A percentile compares a stretch with the other conserved stretches of the same genome.
Evolutionary conservation across 139 green algal genomes (phyloP).

Genomic region (Picochlorum sp.): DNA sequence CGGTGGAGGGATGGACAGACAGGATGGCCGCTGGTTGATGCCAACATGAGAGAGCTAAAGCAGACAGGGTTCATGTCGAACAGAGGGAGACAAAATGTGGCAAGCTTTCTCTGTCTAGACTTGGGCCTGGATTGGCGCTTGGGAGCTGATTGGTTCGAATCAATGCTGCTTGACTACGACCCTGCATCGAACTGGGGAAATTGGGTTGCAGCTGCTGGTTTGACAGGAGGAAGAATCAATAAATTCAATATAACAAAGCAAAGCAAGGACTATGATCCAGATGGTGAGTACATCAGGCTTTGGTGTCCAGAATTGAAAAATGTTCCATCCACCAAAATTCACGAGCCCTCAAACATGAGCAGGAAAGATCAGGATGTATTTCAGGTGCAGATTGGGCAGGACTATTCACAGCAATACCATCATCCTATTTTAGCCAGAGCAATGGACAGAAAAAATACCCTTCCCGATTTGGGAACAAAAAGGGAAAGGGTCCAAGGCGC

Average conservation of each 20-base stretch:
- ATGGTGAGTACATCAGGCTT: conserved; percentile 73
- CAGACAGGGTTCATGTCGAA: conserved; percentile 93
- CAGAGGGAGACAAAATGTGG: conserved; percentile 89
- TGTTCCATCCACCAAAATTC: conserved; percentile 53
- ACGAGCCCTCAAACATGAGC: conserved; percentile 75
- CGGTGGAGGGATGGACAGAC: conserved; percentile 78
- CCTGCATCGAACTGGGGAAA: conserved; percentile 84
- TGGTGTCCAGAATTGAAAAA: conserved; percentile 84
- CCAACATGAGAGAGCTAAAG: conserved; percentile 93
- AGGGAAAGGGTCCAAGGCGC: neutral
- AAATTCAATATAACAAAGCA: conserved; percentile 95
- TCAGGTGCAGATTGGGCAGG: conserved; percentile 47
- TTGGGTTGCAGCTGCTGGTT: conserved; percentile 69
- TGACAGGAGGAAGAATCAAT: conserved; percentile 74
- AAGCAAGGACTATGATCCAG: conserved; percentile 48
- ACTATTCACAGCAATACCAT: conserved; percentile 56
- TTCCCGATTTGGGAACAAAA: neutral
- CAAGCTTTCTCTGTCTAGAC: conserved; percentile 78
- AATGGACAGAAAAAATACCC: neutral
- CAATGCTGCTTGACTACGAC: conserved; percentile 88
- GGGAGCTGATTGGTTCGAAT: conserved; percentile 81
- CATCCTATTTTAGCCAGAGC: neutral
- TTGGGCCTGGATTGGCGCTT: conserved; percentile 84
- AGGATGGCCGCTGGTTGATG: conserved; percentile 90
- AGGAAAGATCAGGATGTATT: conserved; percentile 50